These are phyloP conservation scores for Mycena rebaudengoi DNA, from an alignment of 768 basidiomycete species.

Conservation along the genomic window DNA sequence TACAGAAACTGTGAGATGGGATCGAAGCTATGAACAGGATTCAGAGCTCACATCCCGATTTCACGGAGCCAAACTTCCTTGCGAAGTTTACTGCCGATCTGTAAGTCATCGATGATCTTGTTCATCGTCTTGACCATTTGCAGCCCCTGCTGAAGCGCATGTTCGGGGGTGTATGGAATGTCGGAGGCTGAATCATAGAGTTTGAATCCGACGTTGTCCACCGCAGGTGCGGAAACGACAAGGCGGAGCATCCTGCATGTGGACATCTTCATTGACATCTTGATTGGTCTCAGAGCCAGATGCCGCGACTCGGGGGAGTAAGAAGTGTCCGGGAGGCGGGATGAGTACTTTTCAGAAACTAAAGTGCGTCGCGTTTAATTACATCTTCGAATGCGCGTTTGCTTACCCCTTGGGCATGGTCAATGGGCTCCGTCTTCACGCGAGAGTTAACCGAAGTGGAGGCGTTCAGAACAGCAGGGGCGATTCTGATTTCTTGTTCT, in stretches of 20 bases:
- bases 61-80: slow-evolving; percentile 69
- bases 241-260: slow-evolving; percentile 4
- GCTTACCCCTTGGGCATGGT: neutral
- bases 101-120: slow-evolving; percentile 46
- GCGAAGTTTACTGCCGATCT: slow-evolving; percentile 63
- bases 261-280: too few species aligned
- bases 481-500: slow-evolving; percentile 9
- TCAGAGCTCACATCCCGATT: slow-evolving; percentile 50
- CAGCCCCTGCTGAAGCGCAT: slow-evolving; percentile 55
- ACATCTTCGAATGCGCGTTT: neutral
- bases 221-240: neutral
- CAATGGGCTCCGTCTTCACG: slow-evolving; percentile 14
- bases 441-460: slow-evolving; percentile 30
- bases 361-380: neutral
- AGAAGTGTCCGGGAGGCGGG: too few species aligned
- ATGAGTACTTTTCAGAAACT: too few species aligned
- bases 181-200: slow-evolving; percentile 49
- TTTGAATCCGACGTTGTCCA: slow-evolving; percentile 39
- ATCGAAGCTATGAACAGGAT: neutral
- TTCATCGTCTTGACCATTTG: slow-evolving; percentile 49
- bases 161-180: slow-evolving; percentile 58
- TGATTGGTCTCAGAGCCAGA: too few species aligned
- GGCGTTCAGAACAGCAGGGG: neutral
- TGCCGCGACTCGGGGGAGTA: too few species aligned
- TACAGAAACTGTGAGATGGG: neutral